These are phyloP conservation scores for Aristolochia contorta DNA, from an alignment of 164 flowering plant genomes.

Conservation along the genomic window DNA sequence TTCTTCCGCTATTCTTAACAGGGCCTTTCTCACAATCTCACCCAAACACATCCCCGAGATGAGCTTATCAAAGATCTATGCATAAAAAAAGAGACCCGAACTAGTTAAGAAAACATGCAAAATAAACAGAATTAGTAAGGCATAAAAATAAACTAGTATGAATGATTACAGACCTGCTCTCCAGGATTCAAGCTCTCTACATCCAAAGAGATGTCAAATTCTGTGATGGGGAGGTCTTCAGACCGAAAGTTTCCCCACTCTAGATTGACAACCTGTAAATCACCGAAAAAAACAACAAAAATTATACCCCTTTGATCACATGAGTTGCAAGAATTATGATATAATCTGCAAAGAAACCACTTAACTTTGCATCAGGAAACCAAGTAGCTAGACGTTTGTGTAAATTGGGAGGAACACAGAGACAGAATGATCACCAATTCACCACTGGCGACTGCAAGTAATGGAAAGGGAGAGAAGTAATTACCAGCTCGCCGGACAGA, in stretches of 20 bases:
- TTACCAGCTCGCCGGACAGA: constrained; percentile 33
- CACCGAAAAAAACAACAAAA: background rate
- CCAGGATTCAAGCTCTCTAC: constrained; percentile 55
- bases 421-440: too few relatives aligned
- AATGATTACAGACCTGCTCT: constrained; percentile 21
- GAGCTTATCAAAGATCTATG: constrained; percentile 53
- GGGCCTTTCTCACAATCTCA: constrained; percentile 52
- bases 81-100: background rate
- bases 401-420: too few relatives aligned
- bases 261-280: constrained; percentile 37
- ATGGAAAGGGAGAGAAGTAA: constrained; percentile 1
- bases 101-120: background rate
- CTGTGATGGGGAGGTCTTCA: constrained; percentile 42
- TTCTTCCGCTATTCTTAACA: constrained; percentile 50
- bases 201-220: constrained; percentile 39
- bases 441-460: background rate
- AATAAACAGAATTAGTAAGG: too few relatives aligned
- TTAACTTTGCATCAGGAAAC: too few relatives aligned
- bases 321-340: too few relatives aligned
- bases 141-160: background rate
- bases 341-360: background rate
- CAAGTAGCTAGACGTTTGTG: too few relatives aligned
- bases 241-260: constrained; percentile 53
- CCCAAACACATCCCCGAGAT: constrained; percentile 59
- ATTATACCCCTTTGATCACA: constrained; percentile 1